phyloP scores from a whole-genome alignment of 2,329 filamentous ascomycete species.

The Trichoderma atroviride region DNA sequence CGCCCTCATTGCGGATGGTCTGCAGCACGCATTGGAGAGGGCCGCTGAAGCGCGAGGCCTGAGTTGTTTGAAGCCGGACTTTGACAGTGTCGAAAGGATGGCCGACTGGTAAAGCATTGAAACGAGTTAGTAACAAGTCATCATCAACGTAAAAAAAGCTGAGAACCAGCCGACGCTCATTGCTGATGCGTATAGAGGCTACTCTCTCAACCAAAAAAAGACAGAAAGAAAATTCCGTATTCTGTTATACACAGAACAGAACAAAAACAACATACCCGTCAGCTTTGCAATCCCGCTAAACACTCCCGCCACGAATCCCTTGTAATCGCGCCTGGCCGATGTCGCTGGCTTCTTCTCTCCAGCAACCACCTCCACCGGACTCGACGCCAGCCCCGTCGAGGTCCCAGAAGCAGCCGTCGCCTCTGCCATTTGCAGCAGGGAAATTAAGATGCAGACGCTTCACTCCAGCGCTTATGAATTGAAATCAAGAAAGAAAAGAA shows the following conservation, averaged over 20 bases:
- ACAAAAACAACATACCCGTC: constrained; percentile 58
- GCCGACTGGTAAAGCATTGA: constrained; percentile 49
- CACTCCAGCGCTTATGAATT: not conserved
- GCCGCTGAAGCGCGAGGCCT: constrained; percentile 75
- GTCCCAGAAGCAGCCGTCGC: constrained; percentile 13
- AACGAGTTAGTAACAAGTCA: not conserved
- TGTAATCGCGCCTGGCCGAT: constrained; percentile 62
- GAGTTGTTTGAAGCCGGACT: constrained; percentile 88
- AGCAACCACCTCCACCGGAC: not conserved
- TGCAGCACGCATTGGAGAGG: constrained; percentile 83
- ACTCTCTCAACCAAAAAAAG: not conserved
- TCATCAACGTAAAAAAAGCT: not conserved
- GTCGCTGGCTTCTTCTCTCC: constrained; percentile 5
- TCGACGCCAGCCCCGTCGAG: not conserved
- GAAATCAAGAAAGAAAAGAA: not conserved
- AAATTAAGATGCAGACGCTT: not conserved
- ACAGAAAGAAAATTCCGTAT: not conserved
- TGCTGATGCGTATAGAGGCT: not conserved
- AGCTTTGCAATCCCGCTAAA: constrained; percentile 94
- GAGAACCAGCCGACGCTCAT: too few species aligned
- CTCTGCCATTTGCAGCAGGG: not conserved
- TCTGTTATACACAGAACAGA: not conserved
- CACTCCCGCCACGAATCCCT: constrained; percentile 95
- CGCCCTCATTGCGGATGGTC: constrained; percentile 83
- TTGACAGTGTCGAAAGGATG: constrained; percentile 95